Evolutionary conservation across 2,329 filamentous ascomycete species (phyloP), one percentile per base, ranked within the genome.

Genomic region (Pseudocercospora crystallina): DNA sequence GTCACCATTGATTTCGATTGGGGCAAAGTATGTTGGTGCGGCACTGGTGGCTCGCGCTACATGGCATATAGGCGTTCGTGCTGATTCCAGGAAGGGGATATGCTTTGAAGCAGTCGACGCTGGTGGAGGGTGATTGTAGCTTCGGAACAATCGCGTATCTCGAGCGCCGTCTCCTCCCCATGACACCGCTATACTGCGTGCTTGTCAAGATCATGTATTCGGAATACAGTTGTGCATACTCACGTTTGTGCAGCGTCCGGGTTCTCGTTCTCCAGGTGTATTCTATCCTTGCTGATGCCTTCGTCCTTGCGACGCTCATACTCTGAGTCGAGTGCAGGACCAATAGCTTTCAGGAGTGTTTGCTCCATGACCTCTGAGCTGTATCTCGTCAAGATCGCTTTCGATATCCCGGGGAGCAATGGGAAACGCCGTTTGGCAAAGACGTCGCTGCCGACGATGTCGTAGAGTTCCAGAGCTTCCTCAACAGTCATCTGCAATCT

Each of bases 1-100:
- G 8, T 15, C 30, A 2, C 30, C 34, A 2, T 29, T 41, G 12
- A 56, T 47, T n/a, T 43, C 14, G 1, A 59, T 33, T 9, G 44
- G 43, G 11, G 38, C 29, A 32, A 59, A 60, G 41, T 50, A 61
- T 1, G 35, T 44, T 2, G 57, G 57, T 2, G 59, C 59, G 5
- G 59, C 55, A 17, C 51, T 54, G 0, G 59, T 61, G 12, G 59
- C 57, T n/a, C 54, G 50, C 4, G 52, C 57, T 1, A 48, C 53
- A 12, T 48, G 15, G 53, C 51, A 61, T 14, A 61, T 47, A 2
- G 52, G 47, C 2, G 32, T 40, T 5, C 43, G 34, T 7, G 46
- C 43, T 9, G 58, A 56, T 2, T 30, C 33, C 7, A 17, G 7
- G 5, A 26, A 30, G 5, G 47, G 51, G 7, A 43, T 48, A 10